phyloP scores from a whole-genome alignment of 176 grass and related monocot species.

The sorghum (Sorghum bicolor) region Sorghum_bicolor_NCBIv3 NC_012876.2:55203501-55204000 shows the following conservation, averaged over 20 bases:
- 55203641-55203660: conserved; percentile 1
- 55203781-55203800: conserved; percentile 81
- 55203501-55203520: conserved; percentile 42
- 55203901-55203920: conserved; percentile 81
- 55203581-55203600: conserved; percentile 89
- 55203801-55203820: conserved; percentile 86
- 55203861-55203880: conserved; percentile 83
- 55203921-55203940: background rate
- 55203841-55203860: conserved; percentile 61
- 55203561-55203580: conserved; percentile 69
- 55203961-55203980: background rate
- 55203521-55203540: conserved; percentile 65
- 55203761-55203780: conserved; percentile 88
- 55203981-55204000: background rate
- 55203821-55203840: conserved; percentile 95
- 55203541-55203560: conserved; percentile 93
- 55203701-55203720: conserved; percentile 90
- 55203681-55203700: conserved; percentile 34
- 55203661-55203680: conserved; percentile 28
- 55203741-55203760: conserved; percentile 85
- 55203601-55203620: conserved; percentile 37
- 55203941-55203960: background rate
- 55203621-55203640: background rate
- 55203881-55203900: conserved; percentile 78
- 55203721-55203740: conserved; percentile 98